A percentile compares a stretch with the other conserved stretches of the same genome.
phyloP scores from a whole-genome alignment of 2,329 filamentous ascomycete species.

The Trichothecium sympodiale region DNA sequence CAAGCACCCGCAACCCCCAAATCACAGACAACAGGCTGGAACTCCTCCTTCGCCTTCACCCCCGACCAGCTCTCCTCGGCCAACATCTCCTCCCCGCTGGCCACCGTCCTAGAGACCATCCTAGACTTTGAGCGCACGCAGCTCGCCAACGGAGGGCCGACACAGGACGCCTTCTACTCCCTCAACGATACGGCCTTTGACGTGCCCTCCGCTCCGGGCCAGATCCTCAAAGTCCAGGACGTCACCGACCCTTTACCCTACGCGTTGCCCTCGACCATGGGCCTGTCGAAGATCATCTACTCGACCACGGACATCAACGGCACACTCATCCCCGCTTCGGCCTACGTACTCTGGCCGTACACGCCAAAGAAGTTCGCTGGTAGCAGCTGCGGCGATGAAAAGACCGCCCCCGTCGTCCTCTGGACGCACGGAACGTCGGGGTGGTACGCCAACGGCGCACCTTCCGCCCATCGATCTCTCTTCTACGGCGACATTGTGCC shows the following conservation, averaged over 20 bases:
- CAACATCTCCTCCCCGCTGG: conserved; percentile 1
- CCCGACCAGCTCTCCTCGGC: conserved; percentile 3
- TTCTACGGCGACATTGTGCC: conserved; percentile 25
- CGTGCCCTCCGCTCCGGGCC: conserved; percentile 3
- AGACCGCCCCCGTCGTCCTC: conserved; percentile 16
- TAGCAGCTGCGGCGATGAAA: not conserved
- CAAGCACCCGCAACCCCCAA: not conserved
- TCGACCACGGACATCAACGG: not conserved
- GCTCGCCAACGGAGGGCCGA: conserved; percentile 8
- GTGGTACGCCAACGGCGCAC: conserved; percentile 21
- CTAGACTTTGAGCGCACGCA: conserved; percentile 6
- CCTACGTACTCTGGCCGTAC: conserved; percentile 1
- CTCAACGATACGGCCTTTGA: not conserved
- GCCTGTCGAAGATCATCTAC: not conserved
- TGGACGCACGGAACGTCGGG: conserved; percentile 34
- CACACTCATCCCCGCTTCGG: not conserved
- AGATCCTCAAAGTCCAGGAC: conserved; percentile 8
- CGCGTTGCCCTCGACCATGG: conserved; percentile 1
- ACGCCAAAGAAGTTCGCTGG: not conserved
- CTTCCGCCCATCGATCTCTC: conserved; percentile 25
- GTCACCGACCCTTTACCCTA: conserved; percentile 4
- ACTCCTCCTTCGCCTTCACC: conserved; percentile 7
- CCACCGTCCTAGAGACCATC: conserved; percentile 5
- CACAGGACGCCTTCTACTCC: conserved; percentile 9
- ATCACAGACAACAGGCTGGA: conserved; percentile 4